A percentile compares a stretch with the other conserved stretches of the same genome.
Evolutionary conservation across 495 filamentous ascomycete species (phyloP).

Genomic region (Neurospora cerealis): DNA sequence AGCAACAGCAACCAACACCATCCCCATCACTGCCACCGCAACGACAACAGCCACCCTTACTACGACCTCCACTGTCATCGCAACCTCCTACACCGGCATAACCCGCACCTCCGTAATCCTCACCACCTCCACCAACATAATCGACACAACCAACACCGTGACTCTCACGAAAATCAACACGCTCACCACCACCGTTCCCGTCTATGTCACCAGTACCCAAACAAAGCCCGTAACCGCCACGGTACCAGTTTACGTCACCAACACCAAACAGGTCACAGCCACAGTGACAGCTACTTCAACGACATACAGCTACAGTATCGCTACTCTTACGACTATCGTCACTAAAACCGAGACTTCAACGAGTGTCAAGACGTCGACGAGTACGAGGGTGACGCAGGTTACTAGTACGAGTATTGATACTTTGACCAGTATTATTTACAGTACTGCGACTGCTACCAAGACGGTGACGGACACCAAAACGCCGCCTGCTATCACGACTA

Average conservation of each 20-base stretch:
- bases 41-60: background rate
- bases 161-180: slow-evolving; percentile 8
- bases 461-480: background rate
- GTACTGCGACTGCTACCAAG: background rate
- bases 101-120: background rate
- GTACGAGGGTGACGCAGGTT: background rate
- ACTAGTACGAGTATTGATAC: background rate
- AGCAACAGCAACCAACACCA: slow-evolving; percentile 1
- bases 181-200: background rate
- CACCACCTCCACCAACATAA: slow-evolving; percentile 4
- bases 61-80: background rate
- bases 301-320: background rate
- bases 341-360: background rate
- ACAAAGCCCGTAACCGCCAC: background rate
- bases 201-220: background rate
- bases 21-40: slow-evolving; percentile 5
- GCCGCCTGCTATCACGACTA: background rate
- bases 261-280: background rate
- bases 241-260: background rate
- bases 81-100: slow-evolving; percentile 5
- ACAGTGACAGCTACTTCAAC: background rate
- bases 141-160: slow-evolving; percentile 4
- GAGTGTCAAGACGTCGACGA: background rate
- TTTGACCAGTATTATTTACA: background rate
- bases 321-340: background rate